A percentile compares a stretch with the other conserved stretches of the same genome.
Evolutionary conservation across 305 asterid species (phyloP).

Genomic region (Plantago coronopus): DNA sequence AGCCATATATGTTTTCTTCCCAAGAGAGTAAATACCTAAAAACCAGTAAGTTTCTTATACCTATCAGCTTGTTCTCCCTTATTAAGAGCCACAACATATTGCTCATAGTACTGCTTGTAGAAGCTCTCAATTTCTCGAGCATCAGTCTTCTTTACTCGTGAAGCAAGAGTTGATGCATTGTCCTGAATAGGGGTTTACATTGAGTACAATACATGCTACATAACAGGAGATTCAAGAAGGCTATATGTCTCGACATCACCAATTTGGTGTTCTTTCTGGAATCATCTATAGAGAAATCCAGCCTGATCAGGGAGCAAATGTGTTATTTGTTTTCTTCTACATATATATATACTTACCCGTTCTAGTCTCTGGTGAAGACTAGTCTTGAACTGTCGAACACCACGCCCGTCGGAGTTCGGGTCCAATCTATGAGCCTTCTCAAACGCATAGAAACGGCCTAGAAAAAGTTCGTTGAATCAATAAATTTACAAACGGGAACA

Average conservation of each 20-base stretch:
- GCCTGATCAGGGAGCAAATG: neutral
- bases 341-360: slow-evolving; percentile 42
- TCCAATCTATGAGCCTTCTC: slow-evolving; percentile 97
- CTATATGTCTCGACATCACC: neutral
- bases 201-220: slow-evolving; percentile 6
- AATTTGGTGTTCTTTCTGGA: neutral
- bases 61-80: slow-evolving; percentile 96
- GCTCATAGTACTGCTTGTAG: slow-evolving; percentile 94
- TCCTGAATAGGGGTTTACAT: slow-evolving; percentile 50
- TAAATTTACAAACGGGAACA: neutral
- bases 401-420: slow-evolving; percentile 89
- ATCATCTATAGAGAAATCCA: neutral
- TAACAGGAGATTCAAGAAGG: slow-evolving; percentile 5
- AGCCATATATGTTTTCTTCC: slow-evolving; percentile 12
- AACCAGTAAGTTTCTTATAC: slow-evolving; percentile 28
- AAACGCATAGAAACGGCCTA: slow-evolving; percentile 95
- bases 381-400: slow-evolving; percentile 96
- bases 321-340: neutral
- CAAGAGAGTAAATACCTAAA: slow-evolving; percentile 10
- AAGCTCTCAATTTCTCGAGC: slow-evolving; percentile 97
- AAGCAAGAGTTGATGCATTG: slow-evolving; percentile 74
- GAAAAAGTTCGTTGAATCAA: slow-evolving; percentile 5
- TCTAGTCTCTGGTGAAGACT: slow-evolving; percentile 90
- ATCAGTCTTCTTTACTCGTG: slow-evolving; percentile 89
- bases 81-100: slow-evolving; percentile 88